Percentiles rank a stretch among this genome's conserved stretches.
Evolutionary conservation across 352 stramenopile species (phyloP).

Genomic region (Globisporangium abappressorium): DNA sequence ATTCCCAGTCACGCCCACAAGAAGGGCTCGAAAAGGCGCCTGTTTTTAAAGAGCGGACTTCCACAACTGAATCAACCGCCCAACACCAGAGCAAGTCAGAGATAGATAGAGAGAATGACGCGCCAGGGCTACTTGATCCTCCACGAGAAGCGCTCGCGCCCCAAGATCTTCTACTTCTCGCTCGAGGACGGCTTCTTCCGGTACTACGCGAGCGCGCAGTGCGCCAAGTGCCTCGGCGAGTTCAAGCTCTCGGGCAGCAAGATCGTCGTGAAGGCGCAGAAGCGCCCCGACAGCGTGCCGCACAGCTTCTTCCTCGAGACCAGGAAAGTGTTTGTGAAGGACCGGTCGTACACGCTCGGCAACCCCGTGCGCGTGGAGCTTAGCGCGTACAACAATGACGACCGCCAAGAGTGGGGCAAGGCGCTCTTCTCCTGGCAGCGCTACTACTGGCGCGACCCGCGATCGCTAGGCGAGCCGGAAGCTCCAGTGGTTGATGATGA

Average conservation of each 20-base stretch:
- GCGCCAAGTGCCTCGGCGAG: constrained; percentile 47
- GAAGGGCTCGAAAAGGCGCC: neutral
- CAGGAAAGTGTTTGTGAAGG: constrained; percentile 83
- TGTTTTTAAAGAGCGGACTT: neutral
- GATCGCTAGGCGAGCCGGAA: constrained; percentile 9
- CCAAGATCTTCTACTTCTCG: constrained; percentile 66
- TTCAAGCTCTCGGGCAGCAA: constrained; percentile 81
- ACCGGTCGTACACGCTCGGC: constrained; percentile 78
- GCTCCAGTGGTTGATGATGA: constrained; percentile 11
- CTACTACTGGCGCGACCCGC: constrained; percentile 82
- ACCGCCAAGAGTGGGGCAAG: constrained; percentile 79
- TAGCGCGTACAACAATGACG: constrained; percentile 53
- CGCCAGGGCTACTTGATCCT: constrained; percentile 79
- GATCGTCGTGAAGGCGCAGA: constrained; percentile 78
- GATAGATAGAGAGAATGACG: constrained; percentile 32
- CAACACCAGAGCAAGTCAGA: neutral
- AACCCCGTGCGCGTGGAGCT: constrained; percentile 62
- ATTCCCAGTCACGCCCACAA: neutral
- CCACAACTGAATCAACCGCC: neutral
- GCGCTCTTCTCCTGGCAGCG: constrained; percentile 87
- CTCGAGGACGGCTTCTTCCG: constrained; percentile 80
- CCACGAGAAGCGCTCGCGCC: constrained; percentile 55
- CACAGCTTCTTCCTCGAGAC: constrained; percentile 84
- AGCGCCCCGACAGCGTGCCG: constrained; percentile 57
- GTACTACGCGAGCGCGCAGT: constrained; percentile 47